Evolutionary conservation across 139 green algal genomes (phyloP), one percentile per base, ranked within the genome.

Genomic region (Pycnococcus provasolii): DNA sequence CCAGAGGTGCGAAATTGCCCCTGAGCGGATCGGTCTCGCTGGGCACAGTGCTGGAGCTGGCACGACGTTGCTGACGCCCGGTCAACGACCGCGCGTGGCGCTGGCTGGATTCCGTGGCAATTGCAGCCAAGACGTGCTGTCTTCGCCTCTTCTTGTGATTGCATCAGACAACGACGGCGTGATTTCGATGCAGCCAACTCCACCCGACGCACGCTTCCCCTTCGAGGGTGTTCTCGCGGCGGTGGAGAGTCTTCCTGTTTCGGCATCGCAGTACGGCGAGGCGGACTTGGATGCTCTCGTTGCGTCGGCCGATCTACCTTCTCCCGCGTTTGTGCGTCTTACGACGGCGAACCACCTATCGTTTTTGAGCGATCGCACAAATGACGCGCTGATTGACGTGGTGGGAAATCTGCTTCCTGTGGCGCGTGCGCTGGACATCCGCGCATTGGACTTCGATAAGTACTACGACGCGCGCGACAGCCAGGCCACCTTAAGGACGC

Each of bases 21-120:
- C 26, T 26, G 60, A 53, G 5, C 42, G 60, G 26, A 39, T 66
- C 5, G 60, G 26, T 5, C 40, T 66, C 4, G 60, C 51, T 11
- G 60, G 60, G 7, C 60, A 66, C 26, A 53, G 42, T 7, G 60
- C 60, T 41, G 60, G 60, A 39, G 60, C 60, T 13, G 60, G 60
- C 8, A 66, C 60, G 37, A 42, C 60, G 37, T 41, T 66, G 15
- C 13, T 11, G 15, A 66, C 60, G 15, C 8, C 6, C 39, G 60
- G 60, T 7, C 8, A 9, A 13, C 44, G 48, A 39, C 42, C 60
- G 39, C 26, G 60, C 37, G 60, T 66, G 42, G 60, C 60, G 7
- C 48, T 66, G 37, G 60, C 15, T 5, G 60, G 60, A 6, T 46
- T 66, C 26, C 11, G 60, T 6, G 26, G 26, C 26, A 26, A 26